Evolutionary conservation across 1,284 basidiomycete species (phyloP), one percentile per base, ranked within the genome.

Genomic region (Gastroboletus turbinatus): DNA sequence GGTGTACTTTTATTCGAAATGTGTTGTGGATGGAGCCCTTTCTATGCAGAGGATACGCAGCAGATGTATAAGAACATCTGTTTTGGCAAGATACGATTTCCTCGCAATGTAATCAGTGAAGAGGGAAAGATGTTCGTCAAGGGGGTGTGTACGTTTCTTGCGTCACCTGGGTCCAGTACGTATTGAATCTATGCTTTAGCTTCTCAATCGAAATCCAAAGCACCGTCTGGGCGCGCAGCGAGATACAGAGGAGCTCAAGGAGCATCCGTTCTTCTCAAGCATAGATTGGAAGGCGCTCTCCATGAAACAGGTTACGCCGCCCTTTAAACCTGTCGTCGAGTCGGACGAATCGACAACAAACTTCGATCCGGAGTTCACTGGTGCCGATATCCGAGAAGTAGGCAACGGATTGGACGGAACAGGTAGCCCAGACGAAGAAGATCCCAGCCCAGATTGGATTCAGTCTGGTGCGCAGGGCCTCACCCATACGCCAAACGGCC

Each of bases 11-110:
- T 96, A 33, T 96, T 96, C 67, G 94, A 96, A 75, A 99, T 99
- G 97, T 99, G 96, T 72, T 99, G 97, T 67, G 97, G 97, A 17
- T 99, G 97, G 97, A 95, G 92, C 72, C 97, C 97, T 36, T 99
- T 99, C 78, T 99, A 99, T 70, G 96, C 96, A 16, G 97, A 99
- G 68, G 97, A 99, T 72, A 98, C 95, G 17, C 96, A 99, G 73
- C 94, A 98, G 75, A 99, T 99, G 97, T 99, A 99, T 80, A 95
- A 95, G 82, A 92, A 96, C 78, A 99, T 99, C 65, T 98, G 95
- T 73, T 95, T 94, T 74, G 97, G 97, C 62, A 99, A 98, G 82
- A 98, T 99, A 72, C 85, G 96, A 61, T 99, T 99, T 79, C 97
- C 97, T 29, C 91, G 95, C 67, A 94, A 92, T 53, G 96, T 98